A percentile compares a stretch with the other conserved stretches of the same genome.
Evolutionary conservation across 208 protist genomes (phyloP).

Genomic region (Acanthamoeba royreba): DNA sequence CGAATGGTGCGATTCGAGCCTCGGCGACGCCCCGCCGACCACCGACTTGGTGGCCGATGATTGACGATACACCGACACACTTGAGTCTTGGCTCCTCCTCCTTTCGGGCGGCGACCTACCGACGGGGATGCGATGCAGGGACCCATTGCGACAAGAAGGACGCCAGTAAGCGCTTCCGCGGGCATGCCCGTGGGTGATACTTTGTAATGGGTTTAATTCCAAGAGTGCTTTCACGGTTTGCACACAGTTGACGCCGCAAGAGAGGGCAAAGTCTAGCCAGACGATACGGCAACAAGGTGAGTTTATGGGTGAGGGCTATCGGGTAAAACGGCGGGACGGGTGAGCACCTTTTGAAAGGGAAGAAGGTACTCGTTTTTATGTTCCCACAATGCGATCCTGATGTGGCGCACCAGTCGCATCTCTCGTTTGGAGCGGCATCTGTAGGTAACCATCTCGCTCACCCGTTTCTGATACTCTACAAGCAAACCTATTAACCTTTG

Average conservation of each 20-base stretch:
- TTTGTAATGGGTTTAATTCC: neutral
- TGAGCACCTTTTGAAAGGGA: conserved; percentile 25
- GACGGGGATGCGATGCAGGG: neutral
- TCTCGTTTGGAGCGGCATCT: neutral
- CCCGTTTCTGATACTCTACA: neutral
- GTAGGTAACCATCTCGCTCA: conserved; percentile 18
- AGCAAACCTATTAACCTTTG: neutral
- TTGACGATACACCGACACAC: neutral
- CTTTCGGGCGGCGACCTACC: neutral
- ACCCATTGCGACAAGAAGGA: neutral
- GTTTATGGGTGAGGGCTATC: neutral
- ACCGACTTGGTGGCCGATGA: neutral
- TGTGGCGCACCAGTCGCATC: neutral
- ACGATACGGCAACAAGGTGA: neutral
- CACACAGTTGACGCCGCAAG: neutral
- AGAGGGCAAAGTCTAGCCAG: too few relatives aligned
- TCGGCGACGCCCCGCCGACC: neutral
- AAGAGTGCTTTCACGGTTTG: neutral
- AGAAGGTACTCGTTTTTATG: conserved; percentile 44
- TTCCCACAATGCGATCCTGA: conserved; percentile 8
- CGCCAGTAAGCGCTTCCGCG: neutral
- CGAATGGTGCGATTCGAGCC: neutral
- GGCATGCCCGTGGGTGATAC: neutral
- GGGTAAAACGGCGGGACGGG: neutral
- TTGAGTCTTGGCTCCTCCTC: neutral